Percentiles rank a stretch among this genome's conserved stretches.
phyloP scores from a whole-genome alignment of 805 yeast species.

The Saccharomycodes ludwigii region DNA sequence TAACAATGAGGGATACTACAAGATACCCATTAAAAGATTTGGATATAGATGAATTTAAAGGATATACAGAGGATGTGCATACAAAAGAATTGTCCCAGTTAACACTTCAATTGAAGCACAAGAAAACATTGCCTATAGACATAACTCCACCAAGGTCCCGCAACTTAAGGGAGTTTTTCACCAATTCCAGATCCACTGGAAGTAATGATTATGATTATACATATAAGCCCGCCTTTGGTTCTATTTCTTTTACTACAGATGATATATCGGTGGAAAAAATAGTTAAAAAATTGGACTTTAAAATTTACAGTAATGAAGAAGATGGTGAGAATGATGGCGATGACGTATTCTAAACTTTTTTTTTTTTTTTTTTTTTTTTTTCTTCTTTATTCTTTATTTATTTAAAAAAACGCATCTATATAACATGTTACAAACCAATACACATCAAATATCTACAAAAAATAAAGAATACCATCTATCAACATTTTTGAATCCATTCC shows the following conservation, averaged over 20 bases:
- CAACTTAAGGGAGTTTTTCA: conserved; percentile 9
- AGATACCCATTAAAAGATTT: conserved; percentile 12
- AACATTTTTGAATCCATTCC: no score
- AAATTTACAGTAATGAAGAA: no score
- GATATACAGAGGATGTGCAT: conserved; percentile 11
- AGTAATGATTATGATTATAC: neutral
- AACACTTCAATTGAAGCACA: conserved; percentile 10
- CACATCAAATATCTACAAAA: no score
- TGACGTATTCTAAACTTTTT: no score
- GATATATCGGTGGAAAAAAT: conserved; percentile 13
- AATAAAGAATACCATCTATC: no score
- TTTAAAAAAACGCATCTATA: no score
- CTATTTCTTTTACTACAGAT: conserved; percentile 12
- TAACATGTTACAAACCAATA: no score
- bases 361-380: no score
- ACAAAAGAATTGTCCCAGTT: conserved; percentile 7
- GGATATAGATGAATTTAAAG: conserved; percentile 10
- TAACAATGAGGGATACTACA: neutral
- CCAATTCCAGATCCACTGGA: conserved; percentile 1
- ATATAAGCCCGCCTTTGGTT: neutral
- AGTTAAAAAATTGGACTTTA: conserved; percentile 13
- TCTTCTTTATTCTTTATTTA: no score
- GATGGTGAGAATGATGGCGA: no score
- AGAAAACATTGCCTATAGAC: conserved; percentile 10
- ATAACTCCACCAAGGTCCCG: conserved; percentile 16